phyloP scores from a whole-genome alignment of 2,329 filamentous ascomycete genomes.

The Thielaviopsis euricoi region DNA sequence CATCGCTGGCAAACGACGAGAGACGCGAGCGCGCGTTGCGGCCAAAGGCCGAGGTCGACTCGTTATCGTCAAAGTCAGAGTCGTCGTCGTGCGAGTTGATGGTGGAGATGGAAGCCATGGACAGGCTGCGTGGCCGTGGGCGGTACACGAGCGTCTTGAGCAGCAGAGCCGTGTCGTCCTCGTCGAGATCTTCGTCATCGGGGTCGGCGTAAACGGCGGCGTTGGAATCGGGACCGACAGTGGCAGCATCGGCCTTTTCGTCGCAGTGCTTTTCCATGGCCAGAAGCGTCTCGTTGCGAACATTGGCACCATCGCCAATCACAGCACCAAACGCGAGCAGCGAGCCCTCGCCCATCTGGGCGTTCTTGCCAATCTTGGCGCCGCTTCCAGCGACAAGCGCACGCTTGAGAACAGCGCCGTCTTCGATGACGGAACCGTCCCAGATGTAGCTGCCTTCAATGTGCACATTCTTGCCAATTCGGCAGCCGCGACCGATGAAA shows the following conservation, averaged over 20 bases:
- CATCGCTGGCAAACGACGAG: conserved; percentile 57
- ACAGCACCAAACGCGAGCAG: conserved; percentile 66
- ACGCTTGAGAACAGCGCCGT: conserved; percentile 52
- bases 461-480: conserved; percentile 68
- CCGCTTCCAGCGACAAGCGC: conserved; percentile 58
- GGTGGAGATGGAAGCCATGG: conserved; percentile 38
- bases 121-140: conserved; percentile 33
- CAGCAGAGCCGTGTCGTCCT: conserved; percentile 32
- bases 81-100: conserved; percentile 34
- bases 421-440: conserved; percentile 65
- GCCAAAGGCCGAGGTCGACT: conserved; percentile 21
- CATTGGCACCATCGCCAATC: conserved; percentile 43
- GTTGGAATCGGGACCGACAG: conserved; percentile 34
- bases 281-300: conserved; percentile 22
- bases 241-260: conserved; percentile 21
- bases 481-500: conserved; percentile 69
- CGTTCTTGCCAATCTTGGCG: conserved; percentile 53
- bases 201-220: conserved; percentile 31
- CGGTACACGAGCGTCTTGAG: conserved; percentile 40
- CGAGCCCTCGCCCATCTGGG: conserved; percentile 52
- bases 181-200: conserved; percentile 32
- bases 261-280: conserved; percentile 15
- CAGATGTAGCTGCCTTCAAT: conserved; percentile 74
- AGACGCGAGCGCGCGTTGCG: conserved; percentile 51
- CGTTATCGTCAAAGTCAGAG: conserved; percentile 46